phyloP scores from a whole-genome alignment of 2,329 filamentous ascomycete genomes.

The Fusarium xyrophilum region DNA sequence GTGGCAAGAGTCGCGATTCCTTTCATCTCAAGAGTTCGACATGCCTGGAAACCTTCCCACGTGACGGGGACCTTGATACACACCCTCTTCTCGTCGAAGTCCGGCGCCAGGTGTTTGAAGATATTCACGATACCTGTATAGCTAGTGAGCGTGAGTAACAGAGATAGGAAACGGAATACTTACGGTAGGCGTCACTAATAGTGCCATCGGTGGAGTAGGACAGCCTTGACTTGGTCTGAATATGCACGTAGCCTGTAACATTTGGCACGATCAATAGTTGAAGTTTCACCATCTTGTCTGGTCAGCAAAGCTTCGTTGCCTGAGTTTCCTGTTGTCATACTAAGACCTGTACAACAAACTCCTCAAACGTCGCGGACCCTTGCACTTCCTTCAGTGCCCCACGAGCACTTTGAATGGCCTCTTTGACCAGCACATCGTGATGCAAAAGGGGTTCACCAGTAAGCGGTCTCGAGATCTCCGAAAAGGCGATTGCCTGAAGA shows the following conservation, averaged over 20 bases:
- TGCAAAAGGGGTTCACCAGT: conserved; percentile 31
- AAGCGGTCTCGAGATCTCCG: conserved; percentile 41
- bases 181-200: conserved; percentile 59
- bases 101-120: conserved; percentile 33
- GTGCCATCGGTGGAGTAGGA: conserved; percentile 59
- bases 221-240: conserved; percentile 66
- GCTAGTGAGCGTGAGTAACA: not conserved
- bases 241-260: conserved; percentile 60
- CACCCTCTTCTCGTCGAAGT: conserved; percentile 55
- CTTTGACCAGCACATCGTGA: conserved; percentile 42
- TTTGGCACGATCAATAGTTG: conserved; percentile 58
- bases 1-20: conserved; percentile 68
- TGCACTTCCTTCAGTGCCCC: conserved; percentile 27
- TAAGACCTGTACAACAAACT: conserved; percentile 64
- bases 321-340: conserved; percentile 42
- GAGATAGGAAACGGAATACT: not conserved
- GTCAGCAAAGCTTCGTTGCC: not conserved
- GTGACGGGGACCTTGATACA: conserved; percentile 70
- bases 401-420: conserved; percentile 39
- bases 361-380: conserved; percentile 43
- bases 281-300: conserved; percentile 60
- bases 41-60: conserved; percentile 69
- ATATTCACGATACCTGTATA: conserved; percentile 54
- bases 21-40: conserved; percentile 57
- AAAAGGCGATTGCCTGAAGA: conserved; percentile 46